Percentiles rank a stretch among this genome's conserved stretches.
Evolutionary conservation across 2,329 filamentous ascomycete genomes (phyloP).

Genomic region (Alternaria gansuensis): DNA sequence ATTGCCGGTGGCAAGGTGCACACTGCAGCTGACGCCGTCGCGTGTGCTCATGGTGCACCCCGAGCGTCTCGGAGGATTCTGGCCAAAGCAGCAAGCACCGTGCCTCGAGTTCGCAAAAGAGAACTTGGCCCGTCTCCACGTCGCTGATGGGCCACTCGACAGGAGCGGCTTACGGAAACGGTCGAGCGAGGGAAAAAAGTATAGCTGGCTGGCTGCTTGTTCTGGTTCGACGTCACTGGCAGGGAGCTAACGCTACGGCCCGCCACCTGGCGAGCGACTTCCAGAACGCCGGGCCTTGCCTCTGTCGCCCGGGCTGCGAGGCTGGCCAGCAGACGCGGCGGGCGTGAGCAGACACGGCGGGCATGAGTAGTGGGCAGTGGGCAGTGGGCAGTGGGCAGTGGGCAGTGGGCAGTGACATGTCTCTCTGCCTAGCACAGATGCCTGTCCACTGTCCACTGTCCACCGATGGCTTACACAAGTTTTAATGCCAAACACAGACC

Average conservation of each 20-base stretch:
- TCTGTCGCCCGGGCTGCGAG: neutral
- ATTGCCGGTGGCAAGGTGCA: constrained; percentile 31
- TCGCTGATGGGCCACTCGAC: neutral
- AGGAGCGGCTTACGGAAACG: neutral
- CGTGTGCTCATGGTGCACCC: constrained; percentile 21
- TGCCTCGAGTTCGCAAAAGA: constrained; percentile 5
- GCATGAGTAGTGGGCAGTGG: constrained; percentile 7
- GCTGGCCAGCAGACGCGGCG: constrained; percentile 13
- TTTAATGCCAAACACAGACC: neutral
- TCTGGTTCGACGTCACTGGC: constrained; percentile 20
- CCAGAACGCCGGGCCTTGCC: constrained; percentile 16
- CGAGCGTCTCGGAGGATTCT: constrained; percentile 10
- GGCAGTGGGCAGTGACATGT: neutral
- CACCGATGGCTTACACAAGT: neutral
- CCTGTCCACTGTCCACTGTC: neutral
- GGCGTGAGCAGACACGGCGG: constrained; percentile 2
- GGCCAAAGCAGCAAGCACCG: constrained; percentile 8
- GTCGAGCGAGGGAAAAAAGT: neutral
- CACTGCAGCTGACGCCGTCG: constrained; percentile 16
- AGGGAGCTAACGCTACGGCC: constrained; percentile 32
- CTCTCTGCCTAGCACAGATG: neutral
- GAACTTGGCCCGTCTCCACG: neutral
- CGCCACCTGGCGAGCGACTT: constrained; percentile 25
- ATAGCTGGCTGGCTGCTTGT: neutral
- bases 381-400: neutral